These are phyloP conservation scores for Clonostachys sp. DNA, from an alignment of 2,329 filamentous ascomycete genomes.

Conservation along the genomic window DNA sequence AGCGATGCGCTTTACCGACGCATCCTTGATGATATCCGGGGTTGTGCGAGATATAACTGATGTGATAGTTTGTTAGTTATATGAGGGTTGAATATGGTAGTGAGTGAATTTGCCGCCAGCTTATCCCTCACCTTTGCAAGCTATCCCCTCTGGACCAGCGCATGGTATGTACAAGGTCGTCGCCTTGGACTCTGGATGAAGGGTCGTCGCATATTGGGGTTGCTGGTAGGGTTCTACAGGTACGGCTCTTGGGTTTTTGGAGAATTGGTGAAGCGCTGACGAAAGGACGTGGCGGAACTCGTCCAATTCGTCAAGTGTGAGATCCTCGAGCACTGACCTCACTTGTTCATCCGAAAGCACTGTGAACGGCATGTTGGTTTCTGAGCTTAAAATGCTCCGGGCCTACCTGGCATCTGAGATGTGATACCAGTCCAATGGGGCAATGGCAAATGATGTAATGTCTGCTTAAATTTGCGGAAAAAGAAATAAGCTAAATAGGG, in stretches of 20 bases:
- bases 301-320: constrained; percentile 47
- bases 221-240: constrained; percentile 45
- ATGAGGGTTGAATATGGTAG: background rate
- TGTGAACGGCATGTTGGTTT: constrained; percentile 45
- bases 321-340: constrained; percentile 44
- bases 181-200: constrained; percentile 40
- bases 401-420: no score
- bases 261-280: constrained; percentile 56
- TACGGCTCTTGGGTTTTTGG: constrained; percentile 43
- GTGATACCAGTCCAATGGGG: no score
- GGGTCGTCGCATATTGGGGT: constrained; percentile 45
- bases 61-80: background rate
- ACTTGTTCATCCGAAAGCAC: constrained; percentile 56
- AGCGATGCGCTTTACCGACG: constrained; percentile 25
- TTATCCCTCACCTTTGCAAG: constrained; percentile 55
- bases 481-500: no score
- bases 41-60: constrained; percentile 60
- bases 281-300: constrained; percentile 43
- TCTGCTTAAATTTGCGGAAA: no score
- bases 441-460: no score
- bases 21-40: constrained; percentile 18
- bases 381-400: no score
- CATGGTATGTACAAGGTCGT: constrained; percentile 75
- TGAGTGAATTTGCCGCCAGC: background rate
- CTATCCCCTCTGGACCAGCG: constrained; percentile 56